phyloP scores from a whole-genome alignment of 78 protist species.

The Chrysochromulina parva region DNA sequence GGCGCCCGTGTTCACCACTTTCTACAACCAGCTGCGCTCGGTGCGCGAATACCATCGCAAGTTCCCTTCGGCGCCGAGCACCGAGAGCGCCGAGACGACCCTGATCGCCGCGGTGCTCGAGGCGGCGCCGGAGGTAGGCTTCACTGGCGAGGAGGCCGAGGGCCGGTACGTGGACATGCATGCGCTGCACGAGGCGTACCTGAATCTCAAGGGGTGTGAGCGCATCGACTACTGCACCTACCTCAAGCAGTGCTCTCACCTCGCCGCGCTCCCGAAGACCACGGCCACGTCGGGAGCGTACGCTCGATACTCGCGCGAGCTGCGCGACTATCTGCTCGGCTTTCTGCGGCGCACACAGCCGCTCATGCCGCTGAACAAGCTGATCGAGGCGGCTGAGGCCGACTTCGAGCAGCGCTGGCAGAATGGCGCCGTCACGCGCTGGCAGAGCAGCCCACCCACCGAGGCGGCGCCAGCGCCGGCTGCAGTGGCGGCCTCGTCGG shows the following conservation, averaged over 20 bases:
- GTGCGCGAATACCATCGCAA: background rate
- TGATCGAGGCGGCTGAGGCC: background rate
- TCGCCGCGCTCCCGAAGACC: no score
- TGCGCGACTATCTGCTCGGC: background rate
- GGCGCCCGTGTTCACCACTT: background rate
- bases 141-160: constrained; percentile 24
- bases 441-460: background rate
- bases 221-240: background rate
- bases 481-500: background rate
- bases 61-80: background rate
- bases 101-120: background rate
- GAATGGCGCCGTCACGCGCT: background rate
- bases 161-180: constrained; percentile 13
- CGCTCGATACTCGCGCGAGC: background rate
- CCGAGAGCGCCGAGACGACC: background rate
- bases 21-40: background rate
- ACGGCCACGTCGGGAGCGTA: background rate
- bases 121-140: background rate
- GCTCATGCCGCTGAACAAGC: background rate
- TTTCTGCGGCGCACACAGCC: background rate
- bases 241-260: background rate
- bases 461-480: background rate
- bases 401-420: background rate
- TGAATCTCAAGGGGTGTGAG: background rate
- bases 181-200: background rate